phyloP scores from a whole-genome alignment of 768 basidiomycete genomes.

The Imleria badia region DNA sequence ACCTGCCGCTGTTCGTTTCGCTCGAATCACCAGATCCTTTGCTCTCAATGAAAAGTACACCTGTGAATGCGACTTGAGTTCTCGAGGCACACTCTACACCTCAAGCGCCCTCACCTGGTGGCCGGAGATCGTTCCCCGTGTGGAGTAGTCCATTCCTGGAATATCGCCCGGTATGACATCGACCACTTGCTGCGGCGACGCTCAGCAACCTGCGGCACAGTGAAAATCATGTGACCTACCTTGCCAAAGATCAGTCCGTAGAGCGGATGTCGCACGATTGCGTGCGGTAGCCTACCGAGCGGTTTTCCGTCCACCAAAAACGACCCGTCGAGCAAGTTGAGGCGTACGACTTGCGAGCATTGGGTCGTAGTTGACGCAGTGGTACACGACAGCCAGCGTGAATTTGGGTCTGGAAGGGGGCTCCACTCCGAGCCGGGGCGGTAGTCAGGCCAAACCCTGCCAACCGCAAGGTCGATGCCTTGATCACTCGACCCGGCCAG shows the following conservation, averaged over 20 bases:
- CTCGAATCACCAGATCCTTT: too few relatives aligned
- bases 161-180: not conserved
- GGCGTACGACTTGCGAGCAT: constrained; percentile 30
- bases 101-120: not conserved
- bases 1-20: not conserved
- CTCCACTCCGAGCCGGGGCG: constrained; percentile 24
- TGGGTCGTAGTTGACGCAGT: constrained; percentile 14
- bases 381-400: not conserved
- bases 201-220: not conserved
- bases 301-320: constrained; percentile 44
- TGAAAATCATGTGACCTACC: constrained; percentile 19
- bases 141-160: constrained; percentile 3
- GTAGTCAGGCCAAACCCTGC: constrained; percentile 32
- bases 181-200: not conserved
- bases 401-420: constrained; percentile 12
- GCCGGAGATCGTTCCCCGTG: not conserved
- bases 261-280: constrained; percentile 20
- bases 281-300: constrained; percentile 36
- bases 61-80: constrained; percentile 9
- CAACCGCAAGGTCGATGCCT: constrained; percentile 34
- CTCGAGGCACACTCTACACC: not conserved
- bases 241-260: constrained; percentile 29
- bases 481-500: not conserved
- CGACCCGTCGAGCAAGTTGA: constrained; percentile 40
- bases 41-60: constrained; percentile 16